phyloP scores from a whole-genome alignment of 352 stramenopile species.

The Phytophthora multivora region DNA sequence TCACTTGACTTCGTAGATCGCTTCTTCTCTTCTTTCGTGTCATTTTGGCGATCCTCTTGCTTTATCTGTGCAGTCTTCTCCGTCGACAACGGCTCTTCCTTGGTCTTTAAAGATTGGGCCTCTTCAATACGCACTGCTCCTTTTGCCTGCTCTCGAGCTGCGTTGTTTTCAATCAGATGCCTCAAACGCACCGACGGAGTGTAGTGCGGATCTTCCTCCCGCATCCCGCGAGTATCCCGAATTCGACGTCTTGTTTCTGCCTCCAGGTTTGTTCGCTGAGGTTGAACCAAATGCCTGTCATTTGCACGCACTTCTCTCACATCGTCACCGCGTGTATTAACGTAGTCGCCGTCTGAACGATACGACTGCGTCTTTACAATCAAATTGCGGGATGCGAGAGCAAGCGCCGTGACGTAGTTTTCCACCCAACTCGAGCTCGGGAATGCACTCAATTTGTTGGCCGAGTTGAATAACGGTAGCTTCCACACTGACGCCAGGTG shows the following conservation, averaged over 20 bases:
- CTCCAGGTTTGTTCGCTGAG: slow-evolving; percentile 8
- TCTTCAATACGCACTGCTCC: background rate
- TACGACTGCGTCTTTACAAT: slow-evolving; percentile 30
- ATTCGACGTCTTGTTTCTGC: slow-evolving; percentile 52
- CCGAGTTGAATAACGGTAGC: slow-evolving; percentile 57
- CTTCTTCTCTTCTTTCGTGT: slow-evolving; percentile 14
- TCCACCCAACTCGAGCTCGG: slow-evolving; percentile 78
- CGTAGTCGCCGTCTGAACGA: slow-evolving; percentile 18
- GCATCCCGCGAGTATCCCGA: slow-evolving; percentile 68
- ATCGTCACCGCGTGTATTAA: slow-evolving; percentile 12
- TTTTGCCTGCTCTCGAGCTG: slow-evolving; percentile 13
- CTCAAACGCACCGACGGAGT: slow-evolving; percentile 40
- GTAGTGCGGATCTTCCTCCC: slow-evolving; percentile 64
- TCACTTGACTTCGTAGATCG: background rate
- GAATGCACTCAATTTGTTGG: slow-evolving; percentile 46
- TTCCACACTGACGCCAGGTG: slow-evolving; percentile 72
- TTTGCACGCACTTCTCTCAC: background rate
- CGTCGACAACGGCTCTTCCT: slow-evolving; percentile 2
- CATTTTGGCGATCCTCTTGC: slow-evolving; percentile 30
- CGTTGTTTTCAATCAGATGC: slow-evolving; percentile 48
- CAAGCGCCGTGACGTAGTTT: slow-evolving; percentile 65
- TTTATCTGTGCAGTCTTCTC: slow-evolving; percentile 28
- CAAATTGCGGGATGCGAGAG: slow-evolving; percentile 39
- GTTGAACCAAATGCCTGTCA: background rate
- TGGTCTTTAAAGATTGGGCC: background rate